phyloP scores from a whole-genome alignment of 257 asterid species.

The Nicotiana undulata region DNA sequence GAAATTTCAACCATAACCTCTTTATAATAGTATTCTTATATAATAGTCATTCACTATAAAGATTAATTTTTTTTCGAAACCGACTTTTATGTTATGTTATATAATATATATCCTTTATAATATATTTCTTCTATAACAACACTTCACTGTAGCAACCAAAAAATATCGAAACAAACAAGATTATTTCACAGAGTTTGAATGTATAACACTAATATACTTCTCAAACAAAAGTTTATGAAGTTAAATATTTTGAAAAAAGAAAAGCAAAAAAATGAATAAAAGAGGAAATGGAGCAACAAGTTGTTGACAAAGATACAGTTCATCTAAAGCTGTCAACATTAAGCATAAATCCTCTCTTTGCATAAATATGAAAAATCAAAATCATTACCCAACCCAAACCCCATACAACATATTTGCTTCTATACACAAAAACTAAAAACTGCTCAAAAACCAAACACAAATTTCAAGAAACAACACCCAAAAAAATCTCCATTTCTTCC shows the following conservation, averaged over 20 bases:
- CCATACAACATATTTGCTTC: not conserved
- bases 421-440: too few species aligned
- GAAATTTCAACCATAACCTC: too few species aligned
- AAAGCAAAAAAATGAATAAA: not conserved
- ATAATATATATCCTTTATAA: too few species aligned
- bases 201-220: too few species aligned
- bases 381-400: not conserved
- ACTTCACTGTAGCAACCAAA: too few species aligned
- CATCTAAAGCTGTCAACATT: not conserved
- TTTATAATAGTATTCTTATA: too few species aligned
- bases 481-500: not conserved
- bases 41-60: too few species aligned
- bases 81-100: too few species aligned
- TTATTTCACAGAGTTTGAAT: too few species aligned
- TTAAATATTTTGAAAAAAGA: not conserved
- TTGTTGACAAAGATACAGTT: not conserved
- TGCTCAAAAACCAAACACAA: not conserved
- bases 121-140: too few species aligned
- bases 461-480: not conserved
- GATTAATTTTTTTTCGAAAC: accelerated
- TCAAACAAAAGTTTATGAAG: too few species aligned
- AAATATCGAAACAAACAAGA: too few species aligned
- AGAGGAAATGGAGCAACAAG: not conserved
- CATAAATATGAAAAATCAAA: not conserved
- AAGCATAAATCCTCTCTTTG: not conserved